These are phyloP conservation scores for Xylaria sp. DNA, from an alignment of 2,329 filamentous ascomycete genomes.

Conservation along the genomic window DNA sequence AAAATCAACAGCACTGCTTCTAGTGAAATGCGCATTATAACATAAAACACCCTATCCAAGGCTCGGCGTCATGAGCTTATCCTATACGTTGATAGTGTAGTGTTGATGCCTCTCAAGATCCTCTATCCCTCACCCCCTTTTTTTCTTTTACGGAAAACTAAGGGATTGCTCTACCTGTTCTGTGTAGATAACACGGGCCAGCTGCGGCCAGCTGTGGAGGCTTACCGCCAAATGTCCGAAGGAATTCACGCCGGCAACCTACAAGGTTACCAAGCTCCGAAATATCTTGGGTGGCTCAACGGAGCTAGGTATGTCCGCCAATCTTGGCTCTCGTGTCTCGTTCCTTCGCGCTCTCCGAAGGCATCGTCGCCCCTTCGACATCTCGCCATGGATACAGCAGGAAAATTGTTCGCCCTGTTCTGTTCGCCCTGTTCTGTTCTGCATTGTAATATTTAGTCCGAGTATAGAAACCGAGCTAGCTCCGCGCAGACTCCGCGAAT, in stretches of 20 bases:
- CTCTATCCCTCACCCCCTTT: not conserved
- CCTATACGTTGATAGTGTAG: too few relatives aligned
- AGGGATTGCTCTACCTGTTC: too few relatives aligned
- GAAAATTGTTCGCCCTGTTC: not conserved
- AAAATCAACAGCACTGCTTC: too few relatives aligned
- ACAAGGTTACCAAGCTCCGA: not conserved
- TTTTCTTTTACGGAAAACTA: too few relatives aligned
- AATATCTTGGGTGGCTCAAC: not conserved
- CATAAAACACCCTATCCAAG: too few relatives aligned
- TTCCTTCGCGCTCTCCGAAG: constrained; percentile 21
- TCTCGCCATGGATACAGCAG: not conserved
- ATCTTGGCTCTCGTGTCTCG: constrained; percentile 32
- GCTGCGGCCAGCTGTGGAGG: not conserved
- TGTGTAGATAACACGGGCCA: not conserved
- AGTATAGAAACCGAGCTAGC: not conserved
- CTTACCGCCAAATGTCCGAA: not conserved
- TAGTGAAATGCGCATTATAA: too few relatives aligned
- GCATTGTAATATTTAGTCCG: not conserved
- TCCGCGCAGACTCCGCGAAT: constrained; percentile 2
- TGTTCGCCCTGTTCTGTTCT: not conserved
- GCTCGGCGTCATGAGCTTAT: too few relatives aligned
- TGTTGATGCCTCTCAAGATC: not conserved
- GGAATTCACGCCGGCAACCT: not conserved
- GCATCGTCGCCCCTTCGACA: not conserved
- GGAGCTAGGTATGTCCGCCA: constrained; percentile 11